phyloP scores from a whole-genome alignment of 2,329 filamentous ascomycete genomes.

The Trichoderma polysporum region DNA sequence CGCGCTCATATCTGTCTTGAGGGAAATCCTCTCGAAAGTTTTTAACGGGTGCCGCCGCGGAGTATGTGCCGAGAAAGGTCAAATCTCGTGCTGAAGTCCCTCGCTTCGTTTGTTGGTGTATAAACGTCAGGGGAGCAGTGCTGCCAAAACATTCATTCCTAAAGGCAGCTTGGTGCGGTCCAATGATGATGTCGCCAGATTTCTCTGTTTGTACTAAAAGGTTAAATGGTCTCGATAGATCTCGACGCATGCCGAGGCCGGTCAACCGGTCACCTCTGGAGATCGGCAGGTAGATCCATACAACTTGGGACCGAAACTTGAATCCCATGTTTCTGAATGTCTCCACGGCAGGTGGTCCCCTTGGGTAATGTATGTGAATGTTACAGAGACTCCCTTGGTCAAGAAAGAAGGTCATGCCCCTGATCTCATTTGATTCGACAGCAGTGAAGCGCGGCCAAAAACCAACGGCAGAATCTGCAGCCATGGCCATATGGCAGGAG shows the following conservation, averaged over 20 bases:
- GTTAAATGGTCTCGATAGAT: background rate
- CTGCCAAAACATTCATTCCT: background rate
- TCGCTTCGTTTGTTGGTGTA: background rate
- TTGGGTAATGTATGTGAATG: background rate
- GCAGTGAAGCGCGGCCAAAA: background rate
- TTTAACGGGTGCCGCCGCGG: too few relatives aligned
- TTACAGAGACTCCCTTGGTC: background rate
- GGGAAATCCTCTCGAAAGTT: background rate
- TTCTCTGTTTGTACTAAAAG: background rate
- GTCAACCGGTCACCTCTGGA: background rate
- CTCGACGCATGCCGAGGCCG: background rate
- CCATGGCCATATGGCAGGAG: background rate
- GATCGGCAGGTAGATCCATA: background rate
- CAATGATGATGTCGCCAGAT: background rate
- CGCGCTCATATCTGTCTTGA: background rate
- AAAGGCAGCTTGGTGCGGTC: background rate
- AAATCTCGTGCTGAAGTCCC: too few relatives aligned
- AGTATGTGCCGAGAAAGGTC: background rate
- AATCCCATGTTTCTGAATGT: background rate
- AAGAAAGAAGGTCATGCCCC: slow-evolving; percentile 1
- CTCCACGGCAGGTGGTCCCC: background rate
- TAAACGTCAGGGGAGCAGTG: background rate
- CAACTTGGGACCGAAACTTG: background rate
- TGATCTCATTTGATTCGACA: background rate
- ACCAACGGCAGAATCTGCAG: background rate